Conservation (phyloP, 2,329 filamentous ascomycete genomes). For the Aspergillus novofumigatus region DNA sequence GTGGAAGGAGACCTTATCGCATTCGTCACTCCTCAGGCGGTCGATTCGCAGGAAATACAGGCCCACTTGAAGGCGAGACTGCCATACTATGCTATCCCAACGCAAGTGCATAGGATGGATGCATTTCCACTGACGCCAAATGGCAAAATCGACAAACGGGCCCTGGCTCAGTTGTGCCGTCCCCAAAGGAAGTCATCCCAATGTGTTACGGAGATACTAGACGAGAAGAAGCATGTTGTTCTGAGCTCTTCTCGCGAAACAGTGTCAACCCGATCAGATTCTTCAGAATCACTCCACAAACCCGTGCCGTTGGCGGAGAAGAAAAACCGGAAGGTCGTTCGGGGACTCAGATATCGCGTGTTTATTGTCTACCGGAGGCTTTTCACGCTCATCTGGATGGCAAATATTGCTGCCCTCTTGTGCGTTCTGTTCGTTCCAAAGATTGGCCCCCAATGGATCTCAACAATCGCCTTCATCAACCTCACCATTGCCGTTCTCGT, state of each 20-base stretch:
- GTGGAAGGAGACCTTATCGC: conserved; percentile 3
- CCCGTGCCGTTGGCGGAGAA: conserved; percentile 4
- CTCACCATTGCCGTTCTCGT: conserved; percentile 32
- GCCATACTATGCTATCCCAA: conserved; percentile 8
- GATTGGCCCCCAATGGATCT: background rate
- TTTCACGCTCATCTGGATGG: conserved; percentile 51
- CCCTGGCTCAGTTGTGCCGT: background rate
- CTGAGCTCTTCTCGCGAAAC: background rate
- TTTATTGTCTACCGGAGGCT: conserved; percentile 55
- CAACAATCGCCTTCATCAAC: conserved; percentile 30
- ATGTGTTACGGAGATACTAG: background rate
- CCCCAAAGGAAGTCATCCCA: background rate
- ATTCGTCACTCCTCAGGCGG: conserved; percentile 1
- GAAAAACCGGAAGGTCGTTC: background rate
- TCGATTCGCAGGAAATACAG: background rate
- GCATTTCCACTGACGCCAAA: conserved; percentile 6
- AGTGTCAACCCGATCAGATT: background rate
- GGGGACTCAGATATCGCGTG: conserved; percentile 36
- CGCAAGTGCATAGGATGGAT: background rate
- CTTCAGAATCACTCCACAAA: background rate
- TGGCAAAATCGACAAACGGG: conserved; percentile 8
- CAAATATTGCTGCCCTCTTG: conserved; percentile 38
- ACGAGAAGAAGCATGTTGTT: background rate
- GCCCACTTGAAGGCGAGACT: background rate
- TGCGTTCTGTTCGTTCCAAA: background rate